Evolutionary conservation across 306 rosid species (phyloP).

Genomic region (Acacia confusa): DNA sequence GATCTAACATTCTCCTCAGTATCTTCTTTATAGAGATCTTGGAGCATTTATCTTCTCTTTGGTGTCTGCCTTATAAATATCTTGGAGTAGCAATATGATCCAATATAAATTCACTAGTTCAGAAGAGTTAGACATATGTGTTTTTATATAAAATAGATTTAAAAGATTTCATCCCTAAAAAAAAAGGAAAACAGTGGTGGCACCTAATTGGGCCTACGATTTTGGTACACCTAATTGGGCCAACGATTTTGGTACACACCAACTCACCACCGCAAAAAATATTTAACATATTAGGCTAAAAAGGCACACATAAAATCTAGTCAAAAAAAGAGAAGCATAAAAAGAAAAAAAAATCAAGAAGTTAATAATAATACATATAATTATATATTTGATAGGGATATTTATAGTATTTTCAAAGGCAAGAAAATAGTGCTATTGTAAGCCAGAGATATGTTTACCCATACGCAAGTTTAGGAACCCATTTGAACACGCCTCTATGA

Average conservation of each 20-base stretch:
- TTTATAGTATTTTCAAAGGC: background rate
- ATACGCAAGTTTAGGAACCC: background rate
- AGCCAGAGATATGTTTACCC: background rate
- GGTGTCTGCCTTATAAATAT: too few species aligned
- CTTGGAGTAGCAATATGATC: too few species aligned
- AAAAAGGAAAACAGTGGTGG: background rate
- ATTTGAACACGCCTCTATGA: background rate
- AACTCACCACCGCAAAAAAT: background rate
- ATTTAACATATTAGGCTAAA: background rate
- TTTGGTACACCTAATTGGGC: background rate
- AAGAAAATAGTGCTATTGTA: background rate
- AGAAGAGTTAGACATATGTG: too few species aligned
- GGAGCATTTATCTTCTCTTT: too few species aligned
- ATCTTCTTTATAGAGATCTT: too few species aligned
- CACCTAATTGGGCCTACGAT: background rate
- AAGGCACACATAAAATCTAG: background rate
- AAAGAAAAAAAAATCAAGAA: background rate
- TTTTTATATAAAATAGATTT: too few species aligned
- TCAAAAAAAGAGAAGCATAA: background rate
- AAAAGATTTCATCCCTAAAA: background rate
- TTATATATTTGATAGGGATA: background rate
- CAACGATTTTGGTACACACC: background rate
- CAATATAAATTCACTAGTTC: too few species aligned
- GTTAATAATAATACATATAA: too few species aligned
- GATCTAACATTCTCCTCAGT: too few species aligned